phyloP scores from a whole-genome alignment of 345 rosid species.

The Acer negundo region DNA sequence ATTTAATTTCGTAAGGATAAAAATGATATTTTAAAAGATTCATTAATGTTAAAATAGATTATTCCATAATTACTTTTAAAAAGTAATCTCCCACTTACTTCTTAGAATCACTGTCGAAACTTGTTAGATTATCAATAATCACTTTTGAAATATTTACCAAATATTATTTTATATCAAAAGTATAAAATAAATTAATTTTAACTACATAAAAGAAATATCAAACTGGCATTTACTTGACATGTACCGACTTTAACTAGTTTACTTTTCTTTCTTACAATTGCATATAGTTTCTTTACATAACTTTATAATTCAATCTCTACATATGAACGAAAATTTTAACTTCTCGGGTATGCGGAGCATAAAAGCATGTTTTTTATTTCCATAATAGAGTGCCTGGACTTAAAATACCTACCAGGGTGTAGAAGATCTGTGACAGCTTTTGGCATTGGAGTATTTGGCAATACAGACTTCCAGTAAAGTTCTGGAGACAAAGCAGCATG shows the following conservation, averaged over 20 bases:
- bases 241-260: background rate
- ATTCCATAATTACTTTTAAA: no score
- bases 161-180: no score
- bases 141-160: no score
- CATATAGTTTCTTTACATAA: background rate
- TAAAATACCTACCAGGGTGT: conserved; percentile 35
- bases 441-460: conserved; percentile 70
- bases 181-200: no score
- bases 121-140: no score
- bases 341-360: background rate
- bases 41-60: no score
- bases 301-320: background rate
- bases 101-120: no score
- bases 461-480: conserved; percentile 51
- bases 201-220: no score
- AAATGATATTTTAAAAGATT: no score
- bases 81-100: no score
- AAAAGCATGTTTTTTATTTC: background rate
- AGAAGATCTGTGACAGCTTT: conserved; percentile 48
- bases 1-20: no score
- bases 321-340: background rate
- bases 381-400: background rate
- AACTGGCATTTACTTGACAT: background rate
- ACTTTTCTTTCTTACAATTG: background rate
- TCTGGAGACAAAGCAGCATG: conserved; percentile 54